Percentiles rank a stretch among this genome's conserved stretches.
Evolutionary conservation across 2,329 filamentous ascomycete genomes (phyloP).

Genomic region (Epichloe coenophiala): DNA sequence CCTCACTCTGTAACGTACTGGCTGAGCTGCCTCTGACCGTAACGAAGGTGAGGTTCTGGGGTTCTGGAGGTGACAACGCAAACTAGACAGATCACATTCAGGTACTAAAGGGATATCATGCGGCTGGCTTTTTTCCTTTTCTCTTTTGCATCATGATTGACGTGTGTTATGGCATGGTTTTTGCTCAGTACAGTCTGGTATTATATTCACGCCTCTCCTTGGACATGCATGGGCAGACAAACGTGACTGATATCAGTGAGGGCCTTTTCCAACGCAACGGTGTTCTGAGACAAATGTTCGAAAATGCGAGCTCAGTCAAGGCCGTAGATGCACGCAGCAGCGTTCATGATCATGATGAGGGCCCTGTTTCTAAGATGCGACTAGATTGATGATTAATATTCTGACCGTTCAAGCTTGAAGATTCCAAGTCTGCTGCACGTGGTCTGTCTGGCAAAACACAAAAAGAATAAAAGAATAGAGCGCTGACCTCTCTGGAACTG

Average conservation of each 20-base stretch:
- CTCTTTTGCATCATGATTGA: constrained; percentile 19
- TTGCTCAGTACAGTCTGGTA: constrained; percentile 1
- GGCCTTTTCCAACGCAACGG: background rate
- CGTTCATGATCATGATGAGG: background rate
- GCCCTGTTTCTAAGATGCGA: too few relatives aligned
- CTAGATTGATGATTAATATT: too few relatives aligned
- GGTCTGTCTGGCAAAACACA: too few relatives aligned
- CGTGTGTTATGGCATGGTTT: constrained; percentile 13
- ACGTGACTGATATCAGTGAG: background rate
- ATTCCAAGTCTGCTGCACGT: background rate
- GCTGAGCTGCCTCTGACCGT: constrained; percentile 12
- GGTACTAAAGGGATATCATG: constrained; percentile 24
- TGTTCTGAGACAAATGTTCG: background rate
- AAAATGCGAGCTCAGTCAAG: background rate
- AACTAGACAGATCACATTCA: constrained; percentile 24
- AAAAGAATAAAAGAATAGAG: too few relatives aligned
- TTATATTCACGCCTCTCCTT: constrained; percentile 1
- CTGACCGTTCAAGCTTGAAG: too few relatives aligned
- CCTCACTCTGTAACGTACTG: constrained; percentile 6
- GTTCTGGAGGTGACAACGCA: constrained; percentile 17
- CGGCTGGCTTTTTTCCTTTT: constrained; percentile 19
- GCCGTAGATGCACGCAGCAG: background rate
- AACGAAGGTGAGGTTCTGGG: constrained; percentile 14
- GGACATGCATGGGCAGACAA: background rate
- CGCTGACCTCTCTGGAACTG: background rate